Conservation (phyloP, 495 filamentous ascomycete genomes). For the Talaromyces liani region DNA sequence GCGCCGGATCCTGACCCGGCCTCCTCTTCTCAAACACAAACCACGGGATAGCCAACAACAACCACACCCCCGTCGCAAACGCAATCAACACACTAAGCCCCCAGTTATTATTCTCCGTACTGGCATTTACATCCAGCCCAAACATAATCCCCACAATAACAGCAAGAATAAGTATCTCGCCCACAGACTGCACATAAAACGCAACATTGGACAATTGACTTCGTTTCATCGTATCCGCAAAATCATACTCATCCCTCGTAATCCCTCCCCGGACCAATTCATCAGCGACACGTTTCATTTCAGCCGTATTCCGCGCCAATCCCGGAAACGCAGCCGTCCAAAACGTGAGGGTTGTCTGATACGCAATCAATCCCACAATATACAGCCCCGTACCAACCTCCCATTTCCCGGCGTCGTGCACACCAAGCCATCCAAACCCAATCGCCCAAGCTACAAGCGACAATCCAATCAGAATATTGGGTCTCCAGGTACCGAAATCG, state of each 20-base stretch:
- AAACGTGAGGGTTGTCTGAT: conserved; percentile 41
- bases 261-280: conserved; percentile 45
- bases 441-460: conserved; percentile 42
- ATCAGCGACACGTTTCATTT: conserved; percentile 46
- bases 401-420: conserved; percentile 38
- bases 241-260: conserved; percentile 51
- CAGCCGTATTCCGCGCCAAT: conserved; percentile 36
- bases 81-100: conserved; percentile 57
- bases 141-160: conserved; percentile 59
- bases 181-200: conserved; percentile 55
- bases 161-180: conserved; percentile 53
- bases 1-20: conserved; percentile 44
- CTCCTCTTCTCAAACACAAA: conserved; percentile 44
- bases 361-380: conserved; percentile 38
- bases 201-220: conserved; percentile 52
- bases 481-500: conserved; percentile 40
- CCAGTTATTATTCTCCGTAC: conserved; percentile 55
- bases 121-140: conserved; percentile 49
- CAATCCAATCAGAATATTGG: conserved; percentile 30
- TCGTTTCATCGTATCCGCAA: conserved; percentile 54
- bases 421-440: conserved; percentile 40
- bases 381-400: conserved; percentile 41
- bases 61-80: conserved; percentile 53
- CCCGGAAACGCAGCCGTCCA: conserved; percentile 43
- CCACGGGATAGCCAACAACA: conserved; percentile 44